Evolutionary conservation across 2,329 filamentous ascomycete species (phyloP).

Genomic region (Aspergillus versicolor): DNA sequence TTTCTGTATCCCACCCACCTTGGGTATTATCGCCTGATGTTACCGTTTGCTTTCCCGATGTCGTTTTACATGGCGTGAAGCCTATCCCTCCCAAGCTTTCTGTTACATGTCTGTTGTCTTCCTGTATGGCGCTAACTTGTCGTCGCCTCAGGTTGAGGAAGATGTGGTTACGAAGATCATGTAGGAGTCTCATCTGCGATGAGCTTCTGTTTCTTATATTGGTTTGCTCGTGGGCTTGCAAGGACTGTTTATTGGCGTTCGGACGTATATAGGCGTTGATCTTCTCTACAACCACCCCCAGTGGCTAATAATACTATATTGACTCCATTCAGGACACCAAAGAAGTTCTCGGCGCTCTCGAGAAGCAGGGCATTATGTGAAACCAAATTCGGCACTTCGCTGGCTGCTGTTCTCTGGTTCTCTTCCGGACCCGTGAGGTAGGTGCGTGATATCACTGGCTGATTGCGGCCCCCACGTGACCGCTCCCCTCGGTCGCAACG

Average conservation of each 20-base stretch:
- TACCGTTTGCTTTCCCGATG: neutral
- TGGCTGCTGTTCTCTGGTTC: constrained; percentile 15
- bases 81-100: neutral
- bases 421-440: constrained; percentile 36
- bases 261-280: constrained; percentile 33
- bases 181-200: constrained; percentile 49
- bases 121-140: constrained; percentile 38
- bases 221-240: constrained; percentile 14
- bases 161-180: constrained; percentile 84
- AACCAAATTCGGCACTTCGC: neutral
- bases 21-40: neutral
- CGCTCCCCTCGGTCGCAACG: constrained; percentile 24
- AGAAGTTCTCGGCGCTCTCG: constrained; percentile 28
- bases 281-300: constrained; percentile 17
- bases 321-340: constrained; percentile 30
- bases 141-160: constrained; percentile 71
- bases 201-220: constrained; percentile 23
- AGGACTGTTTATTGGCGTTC: constrained; percentile 23
- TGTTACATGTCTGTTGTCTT: neutral
- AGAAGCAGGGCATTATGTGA: constrained; percentile 27
- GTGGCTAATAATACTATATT: constrained; percentile 35
- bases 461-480: constrained; percentile 38
- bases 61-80: neutral
- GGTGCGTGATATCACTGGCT: constrained; percentile 42
- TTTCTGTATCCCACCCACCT: too few species aligned